Base-by-base conservation (phyloP, 768 basidiomycete genomes). In the Leccinum imitatum region DNA sequence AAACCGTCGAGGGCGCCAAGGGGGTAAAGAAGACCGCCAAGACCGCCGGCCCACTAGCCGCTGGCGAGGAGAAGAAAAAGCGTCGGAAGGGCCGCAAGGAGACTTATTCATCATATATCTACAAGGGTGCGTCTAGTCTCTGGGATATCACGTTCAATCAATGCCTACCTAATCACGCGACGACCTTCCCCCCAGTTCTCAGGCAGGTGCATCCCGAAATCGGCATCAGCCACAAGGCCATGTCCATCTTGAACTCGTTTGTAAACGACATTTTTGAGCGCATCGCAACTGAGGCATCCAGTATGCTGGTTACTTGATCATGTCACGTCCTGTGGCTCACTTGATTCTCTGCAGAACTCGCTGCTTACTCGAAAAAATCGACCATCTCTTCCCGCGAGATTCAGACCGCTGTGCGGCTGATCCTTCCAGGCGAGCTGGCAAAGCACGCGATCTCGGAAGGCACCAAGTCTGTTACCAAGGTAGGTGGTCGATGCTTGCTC, bases 371-470 rank as follows among this genome's bases (percentile, higher is more conserved):
- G 65, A 96, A 97, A 82, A 96, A 96, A 78, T 97, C 96, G 8
- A 98, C 95, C 35, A 98, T 98, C 74, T 97, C 96, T 44, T 97
- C 95, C 54, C 93, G 95, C 64, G 95, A 98, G 78, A 98, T 98
- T 67, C 95, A 98, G 76, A 98, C 96, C 39, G 85, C 95, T 48
- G 97, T 98, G 56, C 91, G 96, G 64, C 86, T 98, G 57, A 96
- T 99, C 76, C 89, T 99, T 25, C 95, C 96, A 67, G 94, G 93
- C 74, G 94, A 95, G 78, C 87, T 96, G 56, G 90, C 93, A 69
- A 96, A 95, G 82, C 72, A 73, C 35, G 72, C 73, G 4, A 73
- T 73, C 50, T 96, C 92, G 55, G 93, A 96, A 79, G 95, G 95
- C 55, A 96, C 92, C 62, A 94, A 94, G 78, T 90, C 89, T 53